Percentiles rank a stretch among this genome's conserved stretches.
These are phyloP conservation scores for Coemansia sp. DNA, from an alignment of 192 early-diverging fungal species.

Conservation along the genomic window DNA sequence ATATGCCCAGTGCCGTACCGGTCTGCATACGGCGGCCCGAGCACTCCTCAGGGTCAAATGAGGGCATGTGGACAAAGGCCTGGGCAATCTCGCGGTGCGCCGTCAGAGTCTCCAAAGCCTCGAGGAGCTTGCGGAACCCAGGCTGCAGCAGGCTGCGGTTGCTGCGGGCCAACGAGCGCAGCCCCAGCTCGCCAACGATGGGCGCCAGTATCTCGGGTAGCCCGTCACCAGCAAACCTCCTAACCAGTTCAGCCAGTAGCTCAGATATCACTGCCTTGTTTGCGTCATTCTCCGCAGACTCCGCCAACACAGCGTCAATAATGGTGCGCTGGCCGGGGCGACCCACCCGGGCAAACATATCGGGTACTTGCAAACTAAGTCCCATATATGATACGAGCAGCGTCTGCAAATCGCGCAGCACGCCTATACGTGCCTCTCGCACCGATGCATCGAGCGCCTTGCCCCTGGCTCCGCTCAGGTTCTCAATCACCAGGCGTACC, in stretches of 20 bases:
- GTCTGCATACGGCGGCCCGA: slow-evolving; percentile 37
- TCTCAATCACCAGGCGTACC: slow-evolving; percentile 52
- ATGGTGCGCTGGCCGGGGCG: slow-evolving; percentile 15
- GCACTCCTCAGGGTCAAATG: slow-evolving; percentile 37
- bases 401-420: slow-evolving; percentile 57
- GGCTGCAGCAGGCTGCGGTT: slow-evolving; percentile 45
- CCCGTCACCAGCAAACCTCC: slow-evolving; percentile 35
- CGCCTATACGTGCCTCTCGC: slow-evolving; percentile 58
- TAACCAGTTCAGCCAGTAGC: slow-evolving; percentile 20
- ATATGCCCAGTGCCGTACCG: slow-evolving; percentile 33
- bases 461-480: slow-evolving; percentile 47
- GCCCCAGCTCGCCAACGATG: slow-evolving; percentile 28
- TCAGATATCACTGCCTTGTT: neutral
- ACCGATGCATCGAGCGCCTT: slow-evolving; percentile 58
- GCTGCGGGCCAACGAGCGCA: slow-evolving; percentile 20
- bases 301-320: slow-evolving; percentile 21
- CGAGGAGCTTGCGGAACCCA: slow-evolving; percentile 44
- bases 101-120: slow-evolving; percentile 31
- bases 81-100: slow-evolving; percentile 17
- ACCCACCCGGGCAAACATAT: slow-evolving; percentile 77
- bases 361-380: slow-evolving; percentile 79
- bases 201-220: slow-evolving; percentile 38
- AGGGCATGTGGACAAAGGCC: slow-evolving; percentile 30
- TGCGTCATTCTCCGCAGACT: neutral
- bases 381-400: slow-evolving; percentile 83